These are phyloP conservation scores for Gymnopilus junonius DNA, from an alignment of 768 basidiomycete species.

Conservation along the genomic window DNA sequence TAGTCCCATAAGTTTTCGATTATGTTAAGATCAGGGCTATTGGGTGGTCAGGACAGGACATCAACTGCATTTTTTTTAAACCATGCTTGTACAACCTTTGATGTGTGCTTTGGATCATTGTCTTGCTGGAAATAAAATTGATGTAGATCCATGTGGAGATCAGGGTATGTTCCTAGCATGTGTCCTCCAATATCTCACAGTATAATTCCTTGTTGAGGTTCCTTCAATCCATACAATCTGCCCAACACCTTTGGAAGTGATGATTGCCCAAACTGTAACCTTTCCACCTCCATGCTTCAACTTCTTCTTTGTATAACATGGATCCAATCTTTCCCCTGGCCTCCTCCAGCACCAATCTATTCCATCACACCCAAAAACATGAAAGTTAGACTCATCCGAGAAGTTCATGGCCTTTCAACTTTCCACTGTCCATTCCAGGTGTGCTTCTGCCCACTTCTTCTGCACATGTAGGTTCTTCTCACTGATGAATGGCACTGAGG, in stretches of 20 bases:
- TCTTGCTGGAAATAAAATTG: too few relatives aligned
- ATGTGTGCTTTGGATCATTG: too few relatives aligned
- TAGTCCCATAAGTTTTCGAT: too few relatives aligned
- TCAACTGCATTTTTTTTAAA: conserved; percentile 31
- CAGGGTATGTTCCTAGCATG: too few relatives aligned
- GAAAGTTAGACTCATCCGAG: too few relatives aligned
- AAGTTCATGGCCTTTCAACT: too few relatives aligned
- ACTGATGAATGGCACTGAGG: background rate
- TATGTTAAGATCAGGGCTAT: conserved; percentile 39
- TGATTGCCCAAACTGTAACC: conserved; percentile 41
- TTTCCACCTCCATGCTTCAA: too few relatives aligned
- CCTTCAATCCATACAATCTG: conserved; percentile 34
- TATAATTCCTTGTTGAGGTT: too few relatives aligned
- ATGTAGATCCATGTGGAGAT: too few relatives aligned
- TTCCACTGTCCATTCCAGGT: conserved; percentile 6
- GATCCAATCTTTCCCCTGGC: conserved; percentile 30
- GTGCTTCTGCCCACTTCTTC: too few relatives aligned
- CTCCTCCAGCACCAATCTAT: conserved; percentile 32
- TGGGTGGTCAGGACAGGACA: conserved; percentile 34
- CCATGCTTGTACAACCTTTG: conserved; percentile 29
- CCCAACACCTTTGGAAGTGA: conserved; percentile 32
- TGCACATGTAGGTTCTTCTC: background rate
- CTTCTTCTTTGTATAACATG: too few relatives aligned
- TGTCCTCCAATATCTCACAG: too few relatives aligned
- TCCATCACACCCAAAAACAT: conserved; percentile 38